Evolutionary conservation across 2,329 filamentous ascomycete species (phyloP).

Genomic region (Ophiostoma quercus): DNA sequence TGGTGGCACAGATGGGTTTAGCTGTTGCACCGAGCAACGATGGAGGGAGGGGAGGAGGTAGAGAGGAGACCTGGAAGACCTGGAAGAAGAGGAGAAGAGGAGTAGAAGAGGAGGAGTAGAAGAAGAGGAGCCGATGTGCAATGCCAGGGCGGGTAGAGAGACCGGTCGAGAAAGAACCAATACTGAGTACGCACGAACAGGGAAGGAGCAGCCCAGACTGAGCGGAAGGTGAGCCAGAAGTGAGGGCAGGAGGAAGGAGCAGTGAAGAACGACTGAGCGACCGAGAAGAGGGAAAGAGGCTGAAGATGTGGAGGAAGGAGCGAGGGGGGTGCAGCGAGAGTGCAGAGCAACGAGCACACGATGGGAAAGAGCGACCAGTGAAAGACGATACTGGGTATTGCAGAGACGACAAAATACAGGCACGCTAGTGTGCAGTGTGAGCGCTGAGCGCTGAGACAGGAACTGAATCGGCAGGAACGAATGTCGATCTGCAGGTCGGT

Average conservation of each 20-base stretch:
- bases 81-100: neutral
- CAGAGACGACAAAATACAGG: neutral
- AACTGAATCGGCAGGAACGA: slow-evolving; percentile 14
- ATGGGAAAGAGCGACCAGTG: slow-evolving; percentile 10
- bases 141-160: slow-evolving; percentile 6
- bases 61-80: neutral
- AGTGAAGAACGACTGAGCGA: neutral
- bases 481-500: slow-evolving; percentile 15
- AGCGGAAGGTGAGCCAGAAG: neutral
- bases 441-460: slow-evolving; percentile 9
- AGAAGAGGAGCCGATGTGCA: slow-evolving; percentile 8
- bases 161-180: neutral
- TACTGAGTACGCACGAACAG: neutral
- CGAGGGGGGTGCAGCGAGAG: neutral
- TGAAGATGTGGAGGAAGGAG: slow-evolving; percentile 14
- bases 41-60: slow-evolving; percentile 11
- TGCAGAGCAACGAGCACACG: slow-evolving; percentile 3
- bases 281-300: slow-evolving; percentile 13
- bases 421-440: neutral
- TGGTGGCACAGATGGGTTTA: slow-evolving; percentile 18
- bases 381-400: neutral
- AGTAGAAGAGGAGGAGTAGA: neutral
- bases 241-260: neutral
- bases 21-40: slow-evolving; percentile 27
- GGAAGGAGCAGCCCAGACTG: neutral